Evolutionary conservation across 768 basidiomycete species (phyloP).

Genomic region (Erythrobasidium yunnanense): DNA sequence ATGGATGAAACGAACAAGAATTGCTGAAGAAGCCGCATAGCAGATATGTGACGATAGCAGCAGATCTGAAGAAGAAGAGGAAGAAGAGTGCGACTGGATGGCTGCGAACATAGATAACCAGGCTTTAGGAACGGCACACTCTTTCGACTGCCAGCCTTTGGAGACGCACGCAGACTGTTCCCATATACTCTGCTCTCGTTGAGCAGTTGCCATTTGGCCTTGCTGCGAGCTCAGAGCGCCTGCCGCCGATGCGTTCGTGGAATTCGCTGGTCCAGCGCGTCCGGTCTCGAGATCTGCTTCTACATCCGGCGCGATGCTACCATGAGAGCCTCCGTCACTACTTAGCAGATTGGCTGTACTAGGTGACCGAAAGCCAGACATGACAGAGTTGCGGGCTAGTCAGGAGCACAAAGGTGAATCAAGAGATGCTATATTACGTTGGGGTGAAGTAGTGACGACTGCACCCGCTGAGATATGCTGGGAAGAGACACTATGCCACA

Average conservation of each 20-base stretch:
- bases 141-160: no score
- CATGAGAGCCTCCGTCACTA: background rate
- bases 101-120: slow-evolving; percentile 36
- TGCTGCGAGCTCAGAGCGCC: background rate
- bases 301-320: slow-evolving; percentile 19
- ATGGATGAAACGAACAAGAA: slow-evolving; percentile 14
- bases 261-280: background rate
- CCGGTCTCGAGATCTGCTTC: slow-evolving; percentile 21
- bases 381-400: no score
- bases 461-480: no score
- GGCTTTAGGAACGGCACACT: no score
- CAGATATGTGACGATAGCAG: slow-evolving; percentile 83
- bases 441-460: no score
- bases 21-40: slow-evolving; percentile 59
- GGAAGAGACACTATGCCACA: background rate
- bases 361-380: slow-evolving; percentile 11
- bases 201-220: slow-evolving; percentile 22
- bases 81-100: slow-evolving; percentile 66
- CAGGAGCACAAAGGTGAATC: no score
- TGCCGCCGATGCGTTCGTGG: background rate
- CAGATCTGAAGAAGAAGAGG: slow-evolving; percentile 74
- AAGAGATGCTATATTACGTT: no score
- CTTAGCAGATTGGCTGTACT: slow-evolving; percentile 8
- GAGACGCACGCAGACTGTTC: slow-evolving; percentile 27
- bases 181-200: slow-evolving; percentile 26